Conservation (phyloP, 495 filamentous ascomycete species). For the Sordaria brevicollis region DNA sequence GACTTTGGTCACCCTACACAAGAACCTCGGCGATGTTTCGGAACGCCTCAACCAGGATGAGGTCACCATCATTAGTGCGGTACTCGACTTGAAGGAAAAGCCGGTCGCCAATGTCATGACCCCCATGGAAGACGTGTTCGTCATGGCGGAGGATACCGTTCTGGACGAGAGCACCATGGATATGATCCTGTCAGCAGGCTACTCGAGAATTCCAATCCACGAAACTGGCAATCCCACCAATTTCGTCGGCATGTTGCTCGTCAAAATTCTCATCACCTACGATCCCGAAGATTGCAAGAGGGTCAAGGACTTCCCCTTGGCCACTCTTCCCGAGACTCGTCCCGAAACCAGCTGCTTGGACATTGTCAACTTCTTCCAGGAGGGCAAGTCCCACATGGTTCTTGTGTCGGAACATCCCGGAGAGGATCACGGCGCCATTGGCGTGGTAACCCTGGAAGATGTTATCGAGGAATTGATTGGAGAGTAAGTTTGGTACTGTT, state of each 20-base stretch:
- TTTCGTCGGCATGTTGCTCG: constrained; percentile 93
- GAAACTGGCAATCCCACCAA: constrained; percentile 72
- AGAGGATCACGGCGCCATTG: constrained; percentile 77
- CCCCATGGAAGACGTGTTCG: constrained; percentile 93
- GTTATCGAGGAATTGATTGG: constrained; percentile 98
- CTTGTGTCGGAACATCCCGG: constrained; percentile 85
- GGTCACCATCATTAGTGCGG: constrained; percentile 95
- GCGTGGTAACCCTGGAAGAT: constrained; percentile 92
- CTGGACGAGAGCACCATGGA: constrained; percentile 91
- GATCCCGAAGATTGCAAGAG: constrained; percentile 83
- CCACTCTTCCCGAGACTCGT: constrained; percentile 87
- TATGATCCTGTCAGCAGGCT: constrained; percentile 80
- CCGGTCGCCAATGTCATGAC: constrained; percentile 94
- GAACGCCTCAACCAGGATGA: constrained; percentile 94
- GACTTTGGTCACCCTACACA: constrained; percentile 79
- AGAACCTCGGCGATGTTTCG: constrained; percentile 72
- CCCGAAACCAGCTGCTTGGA: constrained; percentile 94
- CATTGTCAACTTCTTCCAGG: constrained; percentile 98
- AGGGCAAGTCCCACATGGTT: constrained; percentile 98
- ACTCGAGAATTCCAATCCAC: constrained; percentile 91
- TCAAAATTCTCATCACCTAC: constrained; percentile 98
- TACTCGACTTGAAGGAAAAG: constrained; percentile 93
- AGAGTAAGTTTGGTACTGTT: constrained; percentile 53
- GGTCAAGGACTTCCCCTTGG: constrained; percentile 82
- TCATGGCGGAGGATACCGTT: constrained; percentile 83